phyloP scores from a whole-genome alignment of 2,329 filamentous ascomycete species.

The Beauveria scarabaeidicola region DNA sequence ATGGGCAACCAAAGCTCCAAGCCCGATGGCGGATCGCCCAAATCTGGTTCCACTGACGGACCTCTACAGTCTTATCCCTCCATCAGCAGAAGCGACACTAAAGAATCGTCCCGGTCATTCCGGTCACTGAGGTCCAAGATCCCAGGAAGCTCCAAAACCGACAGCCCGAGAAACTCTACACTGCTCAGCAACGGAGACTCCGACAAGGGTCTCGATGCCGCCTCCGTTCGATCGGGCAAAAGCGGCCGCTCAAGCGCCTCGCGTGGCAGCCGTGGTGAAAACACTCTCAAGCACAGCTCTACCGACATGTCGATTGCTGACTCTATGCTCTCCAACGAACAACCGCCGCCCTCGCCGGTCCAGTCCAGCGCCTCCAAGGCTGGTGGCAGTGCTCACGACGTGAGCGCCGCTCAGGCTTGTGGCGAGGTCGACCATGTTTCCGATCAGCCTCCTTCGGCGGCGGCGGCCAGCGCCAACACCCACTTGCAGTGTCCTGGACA shows the following conservation, averaged over 20 bases:
- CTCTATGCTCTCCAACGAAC: slow-evolving; percentile 40
- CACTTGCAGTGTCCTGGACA: slow-evolving; percentile 66
- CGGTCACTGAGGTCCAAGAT: slow-evolving; percentile 84
- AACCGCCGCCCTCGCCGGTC: slow-evolving; percentile 77
- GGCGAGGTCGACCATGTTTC: slow-evolving; percentile 94
- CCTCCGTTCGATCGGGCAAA: slow-evolving; percentile 63
- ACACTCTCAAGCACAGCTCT: slow-evolving; percentile 32
- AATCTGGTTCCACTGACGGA: slow-evolving; percentile 37
- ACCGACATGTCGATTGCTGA: slow-evolving; percentile 32
- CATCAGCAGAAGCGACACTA: slow-evolving; percentile 85
- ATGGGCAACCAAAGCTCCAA: slow-evolving; percentile 75
- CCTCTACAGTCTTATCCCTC: slow-evolving; percentile 77
- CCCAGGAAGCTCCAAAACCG: slow-evolving; percentile 60
- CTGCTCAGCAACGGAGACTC: slow-evolving; percentile 55
- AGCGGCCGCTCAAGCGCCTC: slow-evolving; percentile 46
- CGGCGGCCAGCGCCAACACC: slow-evolving; percentile 44
- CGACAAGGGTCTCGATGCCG: slow-evolving; percentile 61
- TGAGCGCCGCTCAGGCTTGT: slow-evolving; percentile 70
- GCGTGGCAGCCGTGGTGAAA: slow-evolving; percentile 37
- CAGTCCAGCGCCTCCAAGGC: slow-evolving; percentile 62
- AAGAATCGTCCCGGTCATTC: slow-evolving; percentile 82
- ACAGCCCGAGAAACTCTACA: slow-evolving; percentile 73
- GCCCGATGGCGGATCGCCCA: slow-evolving; percentile 38
- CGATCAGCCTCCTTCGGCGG: slow-evolving; percentile 71
- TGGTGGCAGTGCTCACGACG: slow-evolving; percentile 60